phyloP scores from a whole-genome alignment of 2,329 filamentous ascomycete genomes.

The Fusarium sp. region DNA sequence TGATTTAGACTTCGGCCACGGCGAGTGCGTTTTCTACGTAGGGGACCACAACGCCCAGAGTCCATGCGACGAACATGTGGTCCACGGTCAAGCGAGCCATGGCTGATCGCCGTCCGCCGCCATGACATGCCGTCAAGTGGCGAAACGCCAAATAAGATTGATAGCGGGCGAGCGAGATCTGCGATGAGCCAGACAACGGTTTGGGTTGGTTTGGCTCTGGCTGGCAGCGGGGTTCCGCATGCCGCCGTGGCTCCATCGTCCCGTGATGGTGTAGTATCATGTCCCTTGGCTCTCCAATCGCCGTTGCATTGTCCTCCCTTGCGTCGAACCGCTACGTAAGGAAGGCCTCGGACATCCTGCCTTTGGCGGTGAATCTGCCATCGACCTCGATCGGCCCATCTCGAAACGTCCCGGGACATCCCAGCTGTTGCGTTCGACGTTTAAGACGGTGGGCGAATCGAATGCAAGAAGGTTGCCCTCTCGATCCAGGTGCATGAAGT shows the following conservation, averaged over 20 bases:
- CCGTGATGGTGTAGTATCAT: constrained; percentile 16
- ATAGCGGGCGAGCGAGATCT: constrained; percentile 15
- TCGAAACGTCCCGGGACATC: constrained; percentile 21
- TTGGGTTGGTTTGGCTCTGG: not conserved
- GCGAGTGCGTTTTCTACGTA: constrained; percentile 34
- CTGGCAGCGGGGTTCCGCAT: constrained; percentile 4
- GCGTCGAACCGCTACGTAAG: constrained; percentile 33
- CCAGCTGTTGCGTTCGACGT: constrained; percentile 19
- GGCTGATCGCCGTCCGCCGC: constrained; percentile 9
- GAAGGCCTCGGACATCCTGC: constrained; percentile 22
- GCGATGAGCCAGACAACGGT: not conserved
- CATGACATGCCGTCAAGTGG: constrained; percentile 20
- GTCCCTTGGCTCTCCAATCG: constrained; percentile 2
- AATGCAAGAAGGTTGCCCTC: not conserved
- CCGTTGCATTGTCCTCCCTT: constrained; percentile 37
- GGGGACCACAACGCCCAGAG: constrained; percentile 11
- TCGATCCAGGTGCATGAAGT: constrained; percentile 30
- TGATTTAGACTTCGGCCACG: constrained; percentile 38
- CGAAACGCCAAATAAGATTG: constrained; percentile 14
- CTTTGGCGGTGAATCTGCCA: constrained; percentile 43
- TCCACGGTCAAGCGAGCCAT: constrained; percentile 4
- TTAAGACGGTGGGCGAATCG: constrained; percentile 26
- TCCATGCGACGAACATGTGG: constrained; percentile 39
- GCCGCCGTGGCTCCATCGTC: constrained; percentile 15
- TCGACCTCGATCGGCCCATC: constrained; percentile 30